These are phyloP conservation scores for Schizophyllum amplum DNA, from an alignment of 1,284 basidiomycete genomes.

Conservation along the genomic window DNA sequence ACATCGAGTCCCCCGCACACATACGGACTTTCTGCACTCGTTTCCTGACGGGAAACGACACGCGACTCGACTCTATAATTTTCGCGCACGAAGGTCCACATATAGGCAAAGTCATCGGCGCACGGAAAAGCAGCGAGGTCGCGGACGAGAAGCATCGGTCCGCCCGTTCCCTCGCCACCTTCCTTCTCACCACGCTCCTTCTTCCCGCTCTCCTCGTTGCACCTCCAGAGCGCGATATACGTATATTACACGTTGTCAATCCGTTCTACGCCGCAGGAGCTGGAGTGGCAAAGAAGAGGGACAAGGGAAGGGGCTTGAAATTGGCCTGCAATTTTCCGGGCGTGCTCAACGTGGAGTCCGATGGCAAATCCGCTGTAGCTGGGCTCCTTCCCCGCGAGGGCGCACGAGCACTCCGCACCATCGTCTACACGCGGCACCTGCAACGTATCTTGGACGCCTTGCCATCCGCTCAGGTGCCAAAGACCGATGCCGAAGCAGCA, in stretches of 20 bases:
- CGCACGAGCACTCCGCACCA: conserved; percentile 51
- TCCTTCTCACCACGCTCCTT: conserved; percentile 69
- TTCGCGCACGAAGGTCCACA: conserved; percentile 68
- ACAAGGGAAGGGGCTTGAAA: conserved; percentile 24
- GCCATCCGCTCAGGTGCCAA: conserved; percentile 48
- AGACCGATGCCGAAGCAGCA: conserved; percentile 30
- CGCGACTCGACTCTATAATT: conserved; percentile 61
- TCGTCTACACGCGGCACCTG: conserved; percentile 61
- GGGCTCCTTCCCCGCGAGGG: conserved; percentile 54
- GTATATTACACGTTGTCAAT: conserved; percentile 74
- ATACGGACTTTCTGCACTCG: conserved; percentile 59
- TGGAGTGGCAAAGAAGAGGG: conserved; percentile 3
- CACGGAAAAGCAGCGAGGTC: conserved; percentile 15
- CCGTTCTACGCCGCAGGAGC: conserved; percentile 76
- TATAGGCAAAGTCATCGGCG: conserved; percentile 36
- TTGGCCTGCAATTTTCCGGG: conserved; percentile 16
- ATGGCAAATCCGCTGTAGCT: not conserved
- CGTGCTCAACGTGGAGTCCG: conserved; percentile 4
- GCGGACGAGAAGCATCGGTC: conserved; percentile 32
- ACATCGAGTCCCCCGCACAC: conserved; percentile 52
- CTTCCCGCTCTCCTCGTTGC: conserved; percentile 72
- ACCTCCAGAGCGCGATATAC: conserved; percentile 76
- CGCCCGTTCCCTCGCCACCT: conserved; percentile 54
- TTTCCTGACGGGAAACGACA: conserved; percentile 56
- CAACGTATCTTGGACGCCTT: conserved; percentile 74